A percentile compares a stretch with the other conserved stretches of the same genome.
Evolutionary conservation across 257 asterid genomes (phyloP).

Genomic region (Echium plantagineum): DNA sequence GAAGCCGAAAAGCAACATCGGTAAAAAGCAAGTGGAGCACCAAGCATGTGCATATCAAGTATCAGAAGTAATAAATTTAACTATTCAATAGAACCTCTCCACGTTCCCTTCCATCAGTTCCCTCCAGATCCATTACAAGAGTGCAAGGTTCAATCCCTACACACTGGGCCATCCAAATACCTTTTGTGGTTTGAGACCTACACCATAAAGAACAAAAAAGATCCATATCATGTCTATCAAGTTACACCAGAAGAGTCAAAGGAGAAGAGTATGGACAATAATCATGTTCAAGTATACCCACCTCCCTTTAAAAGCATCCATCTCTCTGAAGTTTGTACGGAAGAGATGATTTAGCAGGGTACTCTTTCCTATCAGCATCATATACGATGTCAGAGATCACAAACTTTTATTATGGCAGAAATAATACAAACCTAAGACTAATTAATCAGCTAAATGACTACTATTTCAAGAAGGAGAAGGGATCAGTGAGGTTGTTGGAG

Average conservation of each 20-base stretch:
- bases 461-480: too few species aligned
- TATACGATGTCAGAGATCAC: background rate
- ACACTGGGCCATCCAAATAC: slow-evolving; percentile 52
- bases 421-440: background rate
- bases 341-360: slow-evolving; percentile 79
- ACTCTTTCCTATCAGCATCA: slow-evolving; percentile 73
- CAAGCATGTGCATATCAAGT: slow-evolving; percentile 3
- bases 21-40: background rate
- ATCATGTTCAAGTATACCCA: slow-evolving; percentile 19
- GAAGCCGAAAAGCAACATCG: background rate
- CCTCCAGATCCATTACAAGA: slow-evolving; percentile 95
- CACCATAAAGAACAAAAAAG: background rate
- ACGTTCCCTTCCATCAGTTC: slow-evolving; percentile 98
- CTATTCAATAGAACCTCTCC: slow-evolving; percentile 62
- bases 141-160: slow-evolving; percentile 91
- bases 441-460: too few species aligned
- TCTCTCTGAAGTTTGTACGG: slow-evolving; percentile 75
- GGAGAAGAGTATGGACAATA: background rate
- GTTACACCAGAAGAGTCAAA: background rate
- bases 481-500: too few species aligned
- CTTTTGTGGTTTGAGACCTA: slow-evolving; percentile 91
- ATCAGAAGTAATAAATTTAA: slow-evolving; percentile 3
- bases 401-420: background rate
- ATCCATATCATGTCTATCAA: background rate
- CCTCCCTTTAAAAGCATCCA: slow-evolving; percentile 96